Evolutionary conservation across 345 rosid species (phyloP).

Genomic region (Eucalyptus pumila): DNA sequence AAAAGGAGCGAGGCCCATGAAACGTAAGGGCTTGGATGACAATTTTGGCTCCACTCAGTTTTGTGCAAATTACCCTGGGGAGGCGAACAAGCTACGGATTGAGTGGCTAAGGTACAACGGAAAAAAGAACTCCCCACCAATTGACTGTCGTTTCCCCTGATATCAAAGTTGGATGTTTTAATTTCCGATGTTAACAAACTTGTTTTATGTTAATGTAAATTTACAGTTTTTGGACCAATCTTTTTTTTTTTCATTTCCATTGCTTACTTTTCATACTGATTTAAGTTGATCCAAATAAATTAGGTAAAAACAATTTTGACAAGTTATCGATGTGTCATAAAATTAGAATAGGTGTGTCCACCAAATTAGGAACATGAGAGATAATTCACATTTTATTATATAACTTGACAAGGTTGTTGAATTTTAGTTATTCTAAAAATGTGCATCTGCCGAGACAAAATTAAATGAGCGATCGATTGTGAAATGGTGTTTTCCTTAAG

Average conservation of each 20-base stretch:
- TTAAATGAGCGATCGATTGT: rapidly evolving
- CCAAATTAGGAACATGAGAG: background rate
- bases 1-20: background rate
- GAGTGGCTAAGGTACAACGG: too few species aligned
- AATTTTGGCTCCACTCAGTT: background rate
- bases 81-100: background rate
- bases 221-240: too few species aligned
- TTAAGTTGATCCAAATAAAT: background rate
- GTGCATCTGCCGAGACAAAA: background rate
- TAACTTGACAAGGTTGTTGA: background rate
- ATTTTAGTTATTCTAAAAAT: background rate
- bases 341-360: background rate
- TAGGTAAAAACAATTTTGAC: background rate
- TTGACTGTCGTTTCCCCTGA: too few species aligned
- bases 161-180: too few species aligned
- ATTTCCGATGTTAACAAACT: too few species aligned
- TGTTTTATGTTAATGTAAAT: too few species aligned
- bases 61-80: background rate
- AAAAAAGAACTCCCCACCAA: too few species aligned
- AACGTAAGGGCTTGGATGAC: background rate
- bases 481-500: background rate
- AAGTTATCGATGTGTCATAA: background rate
- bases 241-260: background rate
- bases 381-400: background rate
- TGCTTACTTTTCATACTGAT: background rate